Base-by-base conservation (phyloP, 352 stramenopile species). In the Thraustochytrium striatum region DNA sequence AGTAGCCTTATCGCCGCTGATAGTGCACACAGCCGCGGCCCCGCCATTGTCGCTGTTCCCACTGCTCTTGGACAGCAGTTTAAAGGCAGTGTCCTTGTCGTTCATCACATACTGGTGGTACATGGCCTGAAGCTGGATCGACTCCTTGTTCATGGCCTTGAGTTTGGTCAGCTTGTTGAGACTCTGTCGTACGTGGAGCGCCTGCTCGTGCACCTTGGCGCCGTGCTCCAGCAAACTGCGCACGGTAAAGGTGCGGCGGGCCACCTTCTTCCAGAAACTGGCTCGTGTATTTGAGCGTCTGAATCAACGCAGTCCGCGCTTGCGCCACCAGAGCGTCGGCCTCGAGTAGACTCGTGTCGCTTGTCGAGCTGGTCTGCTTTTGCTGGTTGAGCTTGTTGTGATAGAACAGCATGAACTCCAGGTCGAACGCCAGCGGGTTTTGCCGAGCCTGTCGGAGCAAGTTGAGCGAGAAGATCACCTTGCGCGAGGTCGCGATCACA, bases 41-140 rank as follows among this genome's bases (percentile, higher is more conserved):
- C 36, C n/a, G 57, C 38, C 50, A 8, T 69, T 36, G 69, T 69
- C 57, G n/a, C 11, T 36, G 25, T 58, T 58, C 21, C n/a, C 32
- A 3, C 28, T 25, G 9, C 33, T 21, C 57, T 79, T 50, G 41
- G n/a, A n/a, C 19, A 65, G n/a, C 21, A 79, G 30, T 13, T 21
- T 21, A 38, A 69, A 5, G 7, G 69, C 69, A 11, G 52, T 58
- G 7, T 79, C 69, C 8, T 52, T 25, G 30, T 79, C 69, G 52
- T 79, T 79, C 69, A 79, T 79, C 16, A 79, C 69, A 35, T 61
- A 79, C 9, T 79, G 53, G 13, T 55, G 72, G 69, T 79, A 79
- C 28, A 79, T 62, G 13, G 69, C 69, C 30, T 79, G 53, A 2
- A 79, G 50, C 28, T 35, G 50, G 8, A 79, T 19, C 9, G 35